A percentile compares a stretch with the other conserved stretches of the same genome.
phyloP scores from a whole-genome alignment of 2,329 filamentous ascomycete species.

The Epichloe baconii region DNA sequence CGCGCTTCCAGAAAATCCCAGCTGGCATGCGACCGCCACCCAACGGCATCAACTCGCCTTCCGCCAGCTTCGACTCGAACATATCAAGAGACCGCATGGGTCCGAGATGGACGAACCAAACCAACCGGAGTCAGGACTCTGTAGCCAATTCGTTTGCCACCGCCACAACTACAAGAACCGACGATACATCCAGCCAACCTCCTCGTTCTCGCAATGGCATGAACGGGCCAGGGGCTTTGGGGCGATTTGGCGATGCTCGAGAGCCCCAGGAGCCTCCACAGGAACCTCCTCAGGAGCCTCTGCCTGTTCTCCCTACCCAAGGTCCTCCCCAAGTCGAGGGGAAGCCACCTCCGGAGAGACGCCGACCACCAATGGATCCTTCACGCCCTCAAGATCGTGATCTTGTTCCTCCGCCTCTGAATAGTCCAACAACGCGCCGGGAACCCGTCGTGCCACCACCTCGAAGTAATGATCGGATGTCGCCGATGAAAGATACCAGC shows the following conservation, averaged over 20 bases:
- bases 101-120: conserved; percentile 33
- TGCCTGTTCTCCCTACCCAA: background rate
- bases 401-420: conserved; percentile 44
- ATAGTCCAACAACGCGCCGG: conserved; percentile 34
- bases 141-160: conserved; percentile 30
- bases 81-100: conserved; percentile 24
- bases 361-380: conserved; percentile 53
- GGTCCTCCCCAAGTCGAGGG: conserved; percentile 16
- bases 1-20: conserved; percentile 17
- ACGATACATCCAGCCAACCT: conserved; percentile 36
- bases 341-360: conserved; percentile 46
- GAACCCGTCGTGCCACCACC: conserved; percentile 35
- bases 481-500: conserved; percentile 30
- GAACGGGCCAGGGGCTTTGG: conserved; percentile 24
- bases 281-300: conserved; percentile 9
- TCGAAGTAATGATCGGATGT: conserved; percentile 36
- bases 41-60: conserved; percentile 34
- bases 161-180: conserved; percentile 26
- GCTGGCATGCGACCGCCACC: conserved; percentile 20
- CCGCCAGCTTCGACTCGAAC: conserved; percentile 37
- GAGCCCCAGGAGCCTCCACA: conserved; percentile 9
- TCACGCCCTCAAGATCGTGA: conserved; percentile 40
- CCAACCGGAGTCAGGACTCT: conserved; percentile 46
- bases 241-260: conserved; percentile 20
- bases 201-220: conserved; percentile 41